phyloP scores from a whole-genome alignment of 139 green algal genomes.

The Chlamydomonas applanata region DNA sequence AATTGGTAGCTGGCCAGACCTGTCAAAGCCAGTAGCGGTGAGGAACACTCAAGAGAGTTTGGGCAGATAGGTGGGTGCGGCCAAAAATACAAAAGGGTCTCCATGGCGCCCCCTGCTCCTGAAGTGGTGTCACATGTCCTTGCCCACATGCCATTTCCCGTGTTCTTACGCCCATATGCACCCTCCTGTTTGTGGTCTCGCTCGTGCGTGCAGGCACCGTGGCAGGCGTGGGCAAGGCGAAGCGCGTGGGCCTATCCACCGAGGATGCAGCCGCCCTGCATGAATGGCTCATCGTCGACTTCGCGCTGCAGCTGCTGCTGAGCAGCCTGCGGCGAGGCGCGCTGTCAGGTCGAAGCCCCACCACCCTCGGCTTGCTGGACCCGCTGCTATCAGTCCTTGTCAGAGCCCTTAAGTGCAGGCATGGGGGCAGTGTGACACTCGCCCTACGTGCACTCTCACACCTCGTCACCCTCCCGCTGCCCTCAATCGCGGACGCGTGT shows the following conservation, averaged over 20 bases:
- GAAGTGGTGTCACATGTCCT: too few species aligned
- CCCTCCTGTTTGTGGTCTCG: background rate
- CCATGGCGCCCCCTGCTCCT: too few species aligned
- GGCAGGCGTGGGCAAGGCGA: conserved; percentile 4
- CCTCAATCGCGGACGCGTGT: conserved; percentile 36
- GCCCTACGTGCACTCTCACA: conserved; percentile 57
- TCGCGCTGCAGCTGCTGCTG: conserved; percentile 78
- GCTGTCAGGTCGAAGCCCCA: conserved; percentile 33
- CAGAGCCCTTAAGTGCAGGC: conserved; percentile 21
- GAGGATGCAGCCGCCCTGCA: conserved; percentile 51
- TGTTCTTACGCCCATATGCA: too few species aligned
- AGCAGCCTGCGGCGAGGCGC: conserved; percentile 18
- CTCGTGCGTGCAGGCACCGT: conserved; percentile 4
- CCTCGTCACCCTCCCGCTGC: conserved; percentile 58
- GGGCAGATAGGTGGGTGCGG: too few species aligned
- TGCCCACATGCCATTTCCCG: too few species aligned
- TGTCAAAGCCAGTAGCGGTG: too few species aligned
- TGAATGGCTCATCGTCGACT: conserved; percentile 76
- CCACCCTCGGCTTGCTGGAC: conserved; percentile 55
- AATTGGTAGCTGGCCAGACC: too few species aligned
- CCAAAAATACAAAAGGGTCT: too few species aligned
- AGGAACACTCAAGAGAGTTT: too few species aligned
- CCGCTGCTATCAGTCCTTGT: conserved; percentile 74
- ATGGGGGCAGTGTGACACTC: conserved; percentile 44
- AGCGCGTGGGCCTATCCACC: background rate